These are phyloP conservation scores for Ceratocystis colombiana DNA, from an alignment of 2,329 filamentous ascomycete species.

Conservation along the genomic window DNA sequence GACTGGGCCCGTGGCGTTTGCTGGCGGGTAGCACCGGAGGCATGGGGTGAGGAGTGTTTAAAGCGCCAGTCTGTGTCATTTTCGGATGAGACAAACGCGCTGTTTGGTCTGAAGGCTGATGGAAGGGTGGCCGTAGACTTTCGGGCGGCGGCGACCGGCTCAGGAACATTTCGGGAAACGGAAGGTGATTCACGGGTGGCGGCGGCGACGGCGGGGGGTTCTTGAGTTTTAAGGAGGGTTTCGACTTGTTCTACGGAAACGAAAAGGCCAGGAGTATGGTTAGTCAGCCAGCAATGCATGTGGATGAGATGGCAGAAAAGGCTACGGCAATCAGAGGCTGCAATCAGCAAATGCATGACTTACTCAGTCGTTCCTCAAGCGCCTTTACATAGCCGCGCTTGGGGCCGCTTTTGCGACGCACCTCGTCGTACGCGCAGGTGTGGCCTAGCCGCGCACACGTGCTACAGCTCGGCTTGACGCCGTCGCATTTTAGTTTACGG, in stretches of 20 bases:
- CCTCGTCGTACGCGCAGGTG: constrained; percentile 81
- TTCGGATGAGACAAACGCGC: neutral
- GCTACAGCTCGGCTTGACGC: constrained; percentile 70
- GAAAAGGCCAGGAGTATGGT: neutral
- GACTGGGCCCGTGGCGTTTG: constrained; percentile 4
- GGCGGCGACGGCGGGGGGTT: constrained; percentile 35
- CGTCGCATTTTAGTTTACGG: constrained; percentile 85
- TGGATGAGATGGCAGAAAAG: neutral
- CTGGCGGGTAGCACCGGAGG: constrained; percentile 19
- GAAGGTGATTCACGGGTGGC: neutral
- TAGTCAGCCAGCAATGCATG: constrained; percentile 3
- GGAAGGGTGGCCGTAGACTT: neutral
- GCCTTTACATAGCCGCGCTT: constrained; percentile 93
- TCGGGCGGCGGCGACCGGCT: constrained; percentile 14
- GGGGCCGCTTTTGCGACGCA: constrained; percentile 85
- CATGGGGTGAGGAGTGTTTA: constrained; percentile 44
- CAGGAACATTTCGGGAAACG: neutral
- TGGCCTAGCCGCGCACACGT: constrained; percentile 82
- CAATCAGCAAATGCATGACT: constrained; percentile 31
- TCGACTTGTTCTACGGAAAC: constrained; percentile 72
- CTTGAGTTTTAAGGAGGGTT: constrained; percentile 74
- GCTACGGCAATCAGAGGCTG: neutral
- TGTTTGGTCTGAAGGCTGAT: constrained; percentile 9
- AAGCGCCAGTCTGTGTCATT: constrained; percentile 37
- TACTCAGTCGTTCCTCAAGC: constrained; percentile 83